A percentile compares a stretch with the other conserved stretches of the same genome.
phyloP scores from a whole-genome alignment of 2,329 filamentous ascomycete species.

The Thelonectria olida region DNA sequence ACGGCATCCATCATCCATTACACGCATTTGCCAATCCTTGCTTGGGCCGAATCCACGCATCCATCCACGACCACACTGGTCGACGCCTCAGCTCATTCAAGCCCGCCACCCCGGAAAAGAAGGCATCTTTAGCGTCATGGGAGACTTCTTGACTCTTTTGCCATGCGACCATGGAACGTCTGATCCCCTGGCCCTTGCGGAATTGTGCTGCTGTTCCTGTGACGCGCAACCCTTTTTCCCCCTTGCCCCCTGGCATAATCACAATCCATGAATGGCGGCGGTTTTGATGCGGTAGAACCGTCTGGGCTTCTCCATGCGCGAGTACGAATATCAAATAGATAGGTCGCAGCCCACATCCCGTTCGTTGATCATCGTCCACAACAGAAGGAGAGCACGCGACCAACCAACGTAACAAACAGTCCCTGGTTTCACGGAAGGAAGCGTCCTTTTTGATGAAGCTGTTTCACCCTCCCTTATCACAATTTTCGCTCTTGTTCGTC shows the following conservation, averaged over 20 bases:
- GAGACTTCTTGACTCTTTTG: background rate
- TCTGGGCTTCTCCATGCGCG: too few species aligned
- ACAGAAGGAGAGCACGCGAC: constrained; percentile 11
- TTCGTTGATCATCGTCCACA: background rate
- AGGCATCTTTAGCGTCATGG: background rate
- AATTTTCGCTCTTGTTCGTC: background rate
- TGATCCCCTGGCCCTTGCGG: too few species aligned
- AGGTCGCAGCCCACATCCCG: too few species aligned
- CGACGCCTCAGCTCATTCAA: constrained; percentile 11
- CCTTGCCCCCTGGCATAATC: background rate
- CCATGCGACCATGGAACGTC: too few species aligned
- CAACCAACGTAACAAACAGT: background rate
- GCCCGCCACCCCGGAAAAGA: background rate
- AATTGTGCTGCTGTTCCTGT: too few species aligned
- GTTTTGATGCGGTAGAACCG: background rate
- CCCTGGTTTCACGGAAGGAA: background rate
- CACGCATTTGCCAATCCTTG: background rate
- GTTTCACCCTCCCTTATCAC: too few species aligned
- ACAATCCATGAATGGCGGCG: background rate
- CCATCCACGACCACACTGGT: background rate
- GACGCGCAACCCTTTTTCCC: constrained; percentile 15
- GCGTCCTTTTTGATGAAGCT: background rate
- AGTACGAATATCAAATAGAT: too few species aligned
- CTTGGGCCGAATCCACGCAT: too few species aligned
- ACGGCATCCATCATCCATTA: background rate